These are phyloP conservation scores for Cladophialophora chaetospira DNA, from an alignment of 2,329 filamentous ascomycete genomes.

Conservation along the genomic window DNA sequence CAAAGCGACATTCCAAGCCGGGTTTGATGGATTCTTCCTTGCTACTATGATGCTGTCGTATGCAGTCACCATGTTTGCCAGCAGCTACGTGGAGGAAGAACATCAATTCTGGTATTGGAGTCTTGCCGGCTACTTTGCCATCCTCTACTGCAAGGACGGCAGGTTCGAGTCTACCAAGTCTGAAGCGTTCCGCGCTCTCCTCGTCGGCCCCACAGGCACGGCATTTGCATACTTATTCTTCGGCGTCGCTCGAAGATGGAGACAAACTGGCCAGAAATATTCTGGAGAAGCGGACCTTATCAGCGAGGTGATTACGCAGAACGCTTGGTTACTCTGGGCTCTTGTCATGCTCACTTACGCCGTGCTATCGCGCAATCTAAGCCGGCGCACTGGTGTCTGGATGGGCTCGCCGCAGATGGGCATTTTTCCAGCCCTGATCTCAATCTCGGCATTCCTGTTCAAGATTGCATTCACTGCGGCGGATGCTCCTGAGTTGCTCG, in stretches of 20 bases:
- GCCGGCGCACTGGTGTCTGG: constrained; percentile 35
- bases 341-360: constrained; percentile 71
- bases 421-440: constrained; percentile 40
- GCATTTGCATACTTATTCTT: constrained; percentile 61
- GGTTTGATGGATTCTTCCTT: constrained; percentile 42
- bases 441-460: constrained; percentile 70
- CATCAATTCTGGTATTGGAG: constrained; percentile 99
- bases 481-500: constrained; percentile 81
- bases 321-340: constrained; percentile 71
- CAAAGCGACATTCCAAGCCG: constrained; percentile 3
- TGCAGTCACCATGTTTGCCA: constrained; percentile 92
- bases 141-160: constrained; percentile 38
- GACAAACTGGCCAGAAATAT: constrained; percentile 96
- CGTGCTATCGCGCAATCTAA: constrained; percentile 55
- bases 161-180: constrained; percentile 4
- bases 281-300: constrained; percentile 88
- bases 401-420: constrained; percentile 28
- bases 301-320: constrained; percentile 65
- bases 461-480: constrained; percentile 86
- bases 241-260: constrained; percentile 77
- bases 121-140: constrained; percentile 53
- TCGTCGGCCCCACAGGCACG: constrained; percentile 28
- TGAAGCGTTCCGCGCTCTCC: not conserved
- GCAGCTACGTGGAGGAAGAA: constrained; percentile 96
- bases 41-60: constrained; percentile 63